Base-by-base conservation (phyloP, 2,329 filamentous ascomycete species). In the Stachybotrys chartarum region DNA sequence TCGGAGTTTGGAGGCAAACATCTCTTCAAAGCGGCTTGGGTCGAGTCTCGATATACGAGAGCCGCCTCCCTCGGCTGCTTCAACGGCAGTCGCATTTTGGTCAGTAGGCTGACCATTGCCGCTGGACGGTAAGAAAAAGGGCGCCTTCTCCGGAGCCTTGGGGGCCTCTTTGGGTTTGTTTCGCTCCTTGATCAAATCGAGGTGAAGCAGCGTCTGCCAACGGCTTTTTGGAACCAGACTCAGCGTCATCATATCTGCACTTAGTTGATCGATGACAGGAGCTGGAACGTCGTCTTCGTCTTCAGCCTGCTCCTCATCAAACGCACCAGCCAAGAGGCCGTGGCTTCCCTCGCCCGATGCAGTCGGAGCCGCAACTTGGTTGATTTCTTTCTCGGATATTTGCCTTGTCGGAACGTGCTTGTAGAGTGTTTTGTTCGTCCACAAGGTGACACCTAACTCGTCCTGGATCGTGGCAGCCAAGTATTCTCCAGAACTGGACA, bases 131-230 rank as follows among this genome's bases (percentile, higher is more conserved):
- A 97, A 78, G 78, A 97, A 97, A 78, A 97, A 97, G 0, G 94
- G 95, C 0, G 93, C 93, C 67, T 95, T 96, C 68, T 97, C 90
- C 0, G 94, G 94, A 7, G 85, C 82, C 73, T 97, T 97, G 16
- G 92, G 92, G 0, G 92, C 84, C 70, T 97, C 91, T 61, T 85
- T 92, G 0, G 95, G 94, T 72, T 94, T 96, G 73, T 99, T 99
- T 58, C 94, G 88, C 71, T 91, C 84, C 74, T 92, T 89, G 68
- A 99, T 96, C 30, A 91, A 76, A 66, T 99, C 94, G 3, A 99
- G 80, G 69, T 99, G 90, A 31, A 99, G 78, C 14, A 99, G 78
- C 1, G 91, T 97, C 71, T 97, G 93, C 94, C 94, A 99, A 64
- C 88, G 84, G 59, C 88, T 91, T 70, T 89, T 91, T 11, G 94